Conservation (phyloP, 73 alveolate genomes). For the Diophrys appendiculata region DNA sequence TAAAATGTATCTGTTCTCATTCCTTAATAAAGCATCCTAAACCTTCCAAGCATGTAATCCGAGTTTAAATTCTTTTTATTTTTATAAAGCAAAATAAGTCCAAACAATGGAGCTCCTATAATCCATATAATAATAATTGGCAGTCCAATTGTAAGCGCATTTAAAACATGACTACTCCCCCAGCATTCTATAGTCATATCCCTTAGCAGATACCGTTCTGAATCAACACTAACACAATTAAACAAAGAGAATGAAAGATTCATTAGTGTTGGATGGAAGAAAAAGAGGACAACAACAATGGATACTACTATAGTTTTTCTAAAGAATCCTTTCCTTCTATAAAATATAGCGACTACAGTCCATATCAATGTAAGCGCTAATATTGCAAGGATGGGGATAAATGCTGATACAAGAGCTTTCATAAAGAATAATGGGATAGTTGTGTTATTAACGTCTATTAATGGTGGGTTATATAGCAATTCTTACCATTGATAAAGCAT, state of each 20-base stretch:
- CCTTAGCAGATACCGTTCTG: conserved; percentile 20
- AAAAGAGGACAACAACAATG: conserved; percentile 28
- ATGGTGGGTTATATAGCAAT: too few relatives aligned
- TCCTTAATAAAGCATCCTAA: conserved; percentile 46
- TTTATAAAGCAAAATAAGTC: conserved; percentile 15
- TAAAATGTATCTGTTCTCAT: conserved; percentile 28
- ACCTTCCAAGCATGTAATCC: conserved; percentile 4
- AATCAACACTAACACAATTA: conserved; percentile 42
- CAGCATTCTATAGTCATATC: conserved; percentile 33
- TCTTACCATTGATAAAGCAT: conserved; percentile 17
- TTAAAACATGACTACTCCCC: conserved; percentile 14
- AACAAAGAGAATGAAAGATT: conserved; percentile 34
- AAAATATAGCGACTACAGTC: background rate
- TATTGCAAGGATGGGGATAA: conserved; percentile 26
- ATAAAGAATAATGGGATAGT: conserved; percentile 22
- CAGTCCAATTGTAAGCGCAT: conserved; percentile 22
- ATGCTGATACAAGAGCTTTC: conserved; percentile 16
- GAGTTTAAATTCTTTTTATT: conserved; percentile 15
- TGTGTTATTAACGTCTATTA: background rate
- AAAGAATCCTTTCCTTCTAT: background rate
- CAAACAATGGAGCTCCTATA: conserved; percentile 39
- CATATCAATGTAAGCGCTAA: background rate
- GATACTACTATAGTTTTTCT: conserved; percentile 11
- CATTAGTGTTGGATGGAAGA: conserved; percentile 43
- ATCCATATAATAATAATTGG: conserved; percentile 57